These are phyloP conservation scores for Magnusiomyces tetraspermus DNA, from an alignment of 1,139 yeast genomes.

Conservation along the genomic window DNA sequence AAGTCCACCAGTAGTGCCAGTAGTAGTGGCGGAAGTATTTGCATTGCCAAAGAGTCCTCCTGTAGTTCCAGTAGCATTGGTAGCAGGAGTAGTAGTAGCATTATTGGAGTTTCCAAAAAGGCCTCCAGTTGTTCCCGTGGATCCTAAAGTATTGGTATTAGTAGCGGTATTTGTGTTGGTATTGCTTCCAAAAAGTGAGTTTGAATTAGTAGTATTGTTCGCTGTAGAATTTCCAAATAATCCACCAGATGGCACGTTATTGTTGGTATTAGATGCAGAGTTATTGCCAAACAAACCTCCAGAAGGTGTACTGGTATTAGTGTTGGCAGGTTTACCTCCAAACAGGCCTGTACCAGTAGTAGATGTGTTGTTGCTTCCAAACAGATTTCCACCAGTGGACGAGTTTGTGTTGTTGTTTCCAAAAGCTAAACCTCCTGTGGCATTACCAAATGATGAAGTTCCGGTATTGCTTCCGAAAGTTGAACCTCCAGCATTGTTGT, in stretches of 20 bases:
- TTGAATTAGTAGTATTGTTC: slow-evolving; percentile 10
- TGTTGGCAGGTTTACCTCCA: slow-evolving; percentile 13
- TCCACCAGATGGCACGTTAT: slow-evolving; percentile 12
- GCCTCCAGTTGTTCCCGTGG: slow-evolving; percentile 24
- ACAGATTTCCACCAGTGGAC: slow-evolving; percentile 10
- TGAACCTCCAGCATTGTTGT: slow-evolving; percentile 14
- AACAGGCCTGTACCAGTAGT: too few species aligned
- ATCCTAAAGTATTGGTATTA: slow-evolving; percentile 16
- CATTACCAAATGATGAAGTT: slow-evolving; percentile 15
- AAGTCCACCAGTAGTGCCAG: slow-evolving; percentile 18
- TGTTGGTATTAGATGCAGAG: slow-evolving; percentile 11
- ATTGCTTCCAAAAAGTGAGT: neutral
- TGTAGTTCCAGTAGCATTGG: neutral
- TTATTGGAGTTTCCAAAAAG: slow-evolving; percentile 16
- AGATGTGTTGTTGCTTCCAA: too few species aligned
- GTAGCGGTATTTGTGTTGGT: slow-evolving; percentile 10
- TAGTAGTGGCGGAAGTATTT: slow-evolving; percentile 8
- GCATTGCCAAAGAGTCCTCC: slow-evolving; percentile 6
- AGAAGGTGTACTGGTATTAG: slow-evolving; percentile 5
- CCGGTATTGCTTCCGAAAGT: slow-evolving; percentile 16
- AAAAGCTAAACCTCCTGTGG: too few species aligned
- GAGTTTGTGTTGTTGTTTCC: slow-evolving; percentile 13
- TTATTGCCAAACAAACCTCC: slow-evolving; percentile 28
- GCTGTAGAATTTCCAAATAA: slow-evolving; percentile 16
- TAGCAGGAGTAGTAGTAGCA: slow-evolving; percentile 18